phyloP scores from a whole-genome alignment of 1,284 basidiomycete genomes.

The Gymnopus androsaceus region DNA sequence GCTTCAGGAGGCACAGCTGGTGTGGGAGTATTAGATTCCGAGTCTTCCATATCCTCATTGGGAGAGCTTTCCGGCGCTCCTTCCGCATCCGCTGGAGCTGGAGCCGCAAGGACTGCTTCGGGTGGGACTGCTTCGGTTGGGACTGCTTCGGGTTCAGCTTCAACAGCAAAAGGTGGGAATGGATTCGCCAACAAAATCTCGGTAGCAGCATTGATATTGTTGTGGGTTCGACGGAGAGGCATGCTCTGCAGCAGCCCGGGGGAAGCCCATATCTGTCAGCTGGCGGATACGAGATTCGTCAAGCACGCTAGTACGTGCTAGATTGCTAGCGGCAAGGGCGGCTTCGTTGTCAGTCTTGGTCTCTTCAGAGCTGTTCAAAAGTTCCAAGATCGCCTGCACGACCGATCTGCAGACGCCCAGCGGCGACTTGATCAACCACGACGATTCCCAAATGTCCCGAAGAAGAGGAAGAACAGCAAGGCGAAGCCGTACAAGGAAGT shows the following conservation, averaged over 20 bases:
- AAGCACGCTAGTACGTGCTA: constrained; percentile 54
- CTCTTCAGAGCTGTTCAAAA: constrained; percentile 84
- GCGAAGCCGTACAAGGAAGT: constrained; percentile 85
- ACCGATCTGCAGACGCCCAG: constrained; percentile 73
- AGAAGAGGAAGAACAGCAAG: constrained; percentile 71
- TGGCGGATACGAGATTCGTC: constrained; percentile 81
- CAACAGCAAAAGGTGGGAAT: constrained; percentile 68
- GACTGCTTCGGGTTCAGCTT: constrained; percentile 44
- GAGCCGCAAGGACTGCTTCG: constrained; percentile 28
- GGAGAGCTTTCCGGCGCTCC: constrained; percentile 17
- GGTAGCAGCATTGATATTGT: constrained; percentile 89
- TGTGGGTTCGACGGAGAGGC: constrained; percentile 84
- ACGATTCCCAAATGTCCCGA: constrained; percentile 76
- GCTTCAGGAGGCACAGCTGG: constrained; percentile 19
- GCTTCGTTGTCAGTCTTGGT: constrained; percentile 50
- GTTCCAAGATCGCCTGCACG: constrained; percentile 78
- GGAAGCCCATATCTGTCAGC: constrained; percentile 97
- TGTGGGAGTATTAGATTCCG: not conserved
- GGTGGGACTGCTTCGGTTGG: too few relatives aligned
- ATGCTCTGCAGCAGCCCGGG: constrained; percentile 79
- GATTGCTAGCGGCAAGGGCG: constrained; percentile 30
- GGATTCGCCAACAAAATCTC: constrained; percentile 87
- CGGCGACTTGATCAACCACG: constrained; percentile 81
- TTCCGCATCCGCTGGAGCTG: constrained; percentile 17
- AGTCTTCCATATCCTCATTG: not conserved